phyloP scores from a whole-genome alignment of 2,329 filamentous ascomycete species.

The Myriosclerotinia scirpicola region DNA sequence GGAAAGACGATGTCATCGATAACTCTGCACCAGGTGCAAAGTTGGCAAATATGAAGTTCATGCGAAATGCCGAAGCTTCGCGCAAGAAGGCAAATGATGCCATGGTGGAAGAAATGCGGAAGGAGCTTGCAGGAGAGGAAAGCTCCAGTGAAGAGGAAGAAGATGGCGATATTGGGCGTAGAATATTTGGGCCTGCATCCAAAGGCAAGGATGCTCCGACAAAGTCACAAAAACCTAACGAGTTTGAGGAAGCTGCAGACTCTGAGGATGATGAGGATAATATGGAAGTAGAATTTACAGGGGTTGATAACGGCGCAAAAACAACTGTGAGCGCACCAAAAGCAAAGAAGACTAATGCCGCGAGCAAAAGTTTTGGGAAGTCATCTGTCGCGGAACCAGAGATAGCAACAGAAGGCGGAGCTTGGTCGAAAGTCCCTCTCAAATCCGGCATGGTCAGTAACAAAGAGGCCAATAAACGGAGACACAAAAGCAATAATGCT shows the following conservation, averaged over 20 bases:
- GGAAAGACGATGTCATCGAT: conserved; percentile 49
- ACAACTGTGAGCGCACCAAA: conserved; percentile 12
- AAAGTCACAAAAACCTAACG: conserved; percentile 43
- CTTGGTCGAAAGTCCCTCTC: conserved; percentile 39
- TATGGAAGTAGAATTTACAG: conserved; percentile 37
- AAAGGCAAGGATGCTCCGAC: conserved; percentile 43
- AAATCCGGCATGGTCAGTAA: conserved; percentile 32
- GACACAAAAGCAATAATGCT: conserved; percentile 39
- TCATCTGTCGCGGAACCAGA: conserved; percentile 20
- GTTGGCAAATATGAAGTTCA: conserved; percentile 86
- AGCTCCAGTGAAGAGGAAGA: conserved; percentile 57
- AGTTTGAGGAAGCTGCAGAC: conserved; percentile 60
- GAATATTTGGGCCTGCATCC: conserved; percentile 61
- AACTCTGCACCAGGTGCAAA: conserved; percentile 58
- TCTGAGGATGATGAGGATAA: conserved; percentile 48
- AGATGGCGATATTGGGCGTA: conserved; percentile 64
- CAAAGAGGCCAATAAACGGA: conserved; percentile 38
- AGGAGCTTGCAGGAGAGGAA: conserved; percentile 65
- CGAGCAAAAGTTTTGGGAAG: conserved; percentile 14
- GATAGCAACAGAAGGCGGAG: conserved; percentile 35
- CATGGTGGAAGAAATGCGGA: conserved; percentile 65
- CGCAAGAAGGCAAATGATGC: conserved; percentile 80
- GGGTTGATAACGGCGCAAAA: conserved; percentile 26
- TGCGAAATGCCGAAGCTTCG: conserved; percentile 82
- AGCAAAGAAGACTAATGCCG: conserved; percentile 26